These are phyloP conservation scores for Penicillium sp. DNA, from an alignment of 2,329 filamentous ascomycete species.

Conservation along the genomic window DNA sequence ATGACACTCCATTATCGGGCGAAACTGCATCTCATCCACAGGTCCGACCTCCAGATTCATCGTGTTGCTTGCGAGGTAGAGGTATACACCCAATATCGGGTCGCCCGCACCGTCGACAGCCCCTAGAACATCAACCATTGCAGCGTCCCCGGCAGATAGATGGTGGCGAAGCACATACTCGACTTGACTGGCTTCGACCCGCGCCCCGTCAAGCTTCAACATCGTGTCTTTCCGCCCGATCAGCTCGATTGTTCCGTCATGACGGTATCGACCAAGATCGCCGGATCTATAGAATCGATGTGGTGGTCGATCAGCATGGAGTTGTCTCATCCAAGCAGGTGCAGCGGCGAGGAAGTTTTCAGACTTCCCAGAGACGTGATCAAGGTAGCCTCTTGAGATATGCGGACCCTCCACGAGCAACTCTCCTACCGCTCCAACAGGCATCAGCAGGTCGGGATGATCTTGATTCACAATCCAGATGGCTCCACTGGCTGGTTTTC, in stretches of 20 bases:
- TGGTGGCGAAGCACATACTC: constrained; percentile 22
- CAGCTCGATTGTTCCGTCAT: constrained; percentile 29
- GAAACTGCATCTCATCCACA: constrained; percentile 20
- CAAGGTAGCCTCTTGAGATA: constrained; percentile 31
- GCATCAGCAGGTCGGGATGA: constrained; percentile 22
- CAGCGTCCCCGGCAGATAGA: constrained; percentile 13
- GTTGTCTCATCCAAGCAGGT: constrained; percentile 19
- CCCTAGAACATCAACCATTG: constrained; percentile 25
- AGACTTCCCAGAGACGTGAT: constrained; percentile 18
- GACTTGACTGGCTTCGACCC: constrained; percentile 29
- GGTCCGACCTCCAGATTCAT: constrained; percentile 14
- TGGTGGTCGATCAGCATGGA: constrained; percentile 13
- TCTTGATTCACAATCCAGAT: constrained; percentile 35
- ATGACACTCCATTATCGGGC: constrained; percentile 11
- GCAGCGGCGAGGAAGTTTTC: constrained; percentile 22
- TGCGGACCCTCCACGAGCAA: constrained; percentile 35
- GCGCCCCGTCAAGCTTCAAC: constrained; percentile 29
- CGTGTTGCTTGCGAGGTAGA: constrained; percentile 21
- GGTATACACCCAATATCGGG: constrained; percentile 20
- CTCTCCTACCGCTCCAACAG: constrained; percentile 35
- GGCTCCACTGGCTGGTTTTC: constrained; percentile 23
- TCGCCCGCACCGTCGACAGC: constrained; percentile 19
- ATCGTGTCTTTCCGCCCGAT: constrained; percentile 34
- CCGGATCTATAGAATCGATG: constrained; percentile 30
- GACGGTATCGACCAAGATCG: constrained; percentile 27